A percentile compares a stretch with the other conserved stretches of the same genome.
phyloP scores from a whole-genome alignment of 116 monocot species.

The Phalaenopsis hybrid region DNA sequence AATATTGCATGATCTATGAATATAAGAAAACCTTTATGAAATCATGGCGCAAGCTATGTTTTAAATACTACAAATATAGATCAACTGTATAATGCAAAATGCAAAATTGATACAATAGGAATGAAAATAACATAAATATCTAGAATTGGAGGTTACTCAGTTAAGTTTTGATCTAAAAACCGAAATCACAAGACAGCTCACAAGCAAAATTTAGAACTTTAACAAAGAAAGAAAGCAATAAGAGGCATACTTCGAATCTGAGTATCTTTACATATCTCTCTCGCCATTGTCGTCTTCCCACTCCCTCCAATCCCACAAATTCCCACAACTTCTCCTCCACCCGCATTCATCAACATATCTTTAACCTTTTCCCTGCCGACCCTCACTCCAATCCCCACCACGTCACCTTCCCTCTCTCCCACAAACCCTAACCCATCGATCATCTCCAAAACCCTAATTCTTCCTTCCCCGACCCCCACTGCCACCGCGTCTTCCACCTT shows the following conservation, averaged over 20 bases:
- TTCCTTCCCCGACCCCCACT: neutral
- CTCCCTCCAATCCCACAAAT: constrained; percentile 55
- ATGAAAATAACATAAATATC: no score
- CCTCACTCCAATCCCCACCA: constrained; percentile 22
- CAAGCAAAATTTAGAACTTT: no score
- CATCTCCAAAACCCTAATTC: constrained; percentile 15
- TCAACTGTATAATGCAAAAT: no score
- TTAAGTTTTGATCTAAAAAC: neutral
- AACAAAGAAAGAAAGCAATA: neutral
- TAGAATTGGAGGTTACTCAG: neutral
- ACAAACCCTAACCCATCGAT: constrained; percentile 14
- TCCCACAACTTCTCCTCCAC: constrained; percentile 27
- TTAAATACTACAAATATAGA: no score
- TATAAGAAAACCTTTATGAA: no score
- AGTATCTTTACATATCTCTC: constrained; percentile 36
- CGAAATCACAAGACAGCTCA: no score
- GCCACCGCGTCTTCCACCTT: constrained; percentile 2
- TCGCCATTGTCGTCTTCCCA: constrained; percentile 52
- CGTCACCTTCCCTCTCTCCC: constrained; percentile 1
- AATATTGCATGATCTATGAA: no score
- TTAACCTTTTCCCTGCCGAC: constrained; percentile 44
- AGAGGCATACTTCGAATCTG: constrained; percentile 31
- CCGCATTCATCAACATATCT: constrained; percentile 27
- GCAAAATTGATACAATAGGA: no score
- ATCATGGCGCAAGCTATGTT: no score